These are phyloP conservation scores for Dalbergia cultrata DNA, from an alignment of 306 rosid species.

Conservation along the genomic window DNA sequence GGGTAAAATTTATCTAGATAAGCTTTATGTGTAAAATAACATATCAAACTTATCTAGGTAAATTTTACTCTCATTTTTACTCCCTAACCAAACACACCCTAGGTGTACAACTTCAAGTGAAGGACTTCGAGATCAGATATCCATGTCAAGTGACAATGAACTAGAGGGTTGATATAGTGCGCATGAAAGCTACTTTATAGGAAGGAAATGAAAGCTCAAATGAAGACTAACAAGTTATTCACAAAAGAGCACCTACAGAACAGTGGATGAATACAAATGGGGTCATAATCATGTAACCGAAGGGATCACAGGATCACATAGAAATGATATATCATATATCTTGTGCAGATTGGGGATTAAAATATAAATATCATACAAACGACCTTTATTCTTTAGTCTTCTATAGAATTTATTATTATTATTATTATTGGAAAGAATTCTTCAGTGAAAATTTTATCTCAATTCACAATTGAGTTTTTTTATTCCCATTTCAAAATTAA, in stretches of 20 bases:
- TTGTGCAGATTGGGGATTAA: conserved; percentile 32
- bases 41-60: too few relatives aligned
- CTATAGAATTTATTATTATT: too few relatives aligned
- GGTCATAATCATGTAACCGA: not conserved
- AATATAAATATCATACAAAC: conserved; percentile 16
- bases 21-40: too few relatives aligned
- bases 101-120: not conserved
- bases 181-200: conserved; percentile 29
- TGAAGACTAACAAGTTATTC: conserved; percentile 15
- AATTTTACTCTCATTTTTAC: too few relatives aligned
- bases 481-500: not conserved
- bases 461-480: not conserved
- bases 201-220: conserved; percentile 36
- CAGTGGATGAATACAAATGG: not conserved
- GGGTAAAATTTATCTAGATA: too few relatives aligned
- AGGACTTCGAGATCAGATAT: conserved; percentile 8
- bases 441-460: not conserved
- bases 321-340: not conserved
- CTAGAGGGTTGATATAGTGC: not conserved
- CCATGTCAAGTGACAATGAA: conserved; percentile 5
- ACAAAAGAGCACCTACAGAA: conserved; percentile 16
- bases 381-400: not conserved
- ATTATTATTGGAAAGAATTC: not conserved
- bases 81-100: too few relatives aligned
- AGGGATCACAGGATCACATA: not conserved